phyloP scores from a whole-genome alignment of 2,329 filamentous ascomycete genomes.

The Cephalotrichum gorgonifer region DNA sequence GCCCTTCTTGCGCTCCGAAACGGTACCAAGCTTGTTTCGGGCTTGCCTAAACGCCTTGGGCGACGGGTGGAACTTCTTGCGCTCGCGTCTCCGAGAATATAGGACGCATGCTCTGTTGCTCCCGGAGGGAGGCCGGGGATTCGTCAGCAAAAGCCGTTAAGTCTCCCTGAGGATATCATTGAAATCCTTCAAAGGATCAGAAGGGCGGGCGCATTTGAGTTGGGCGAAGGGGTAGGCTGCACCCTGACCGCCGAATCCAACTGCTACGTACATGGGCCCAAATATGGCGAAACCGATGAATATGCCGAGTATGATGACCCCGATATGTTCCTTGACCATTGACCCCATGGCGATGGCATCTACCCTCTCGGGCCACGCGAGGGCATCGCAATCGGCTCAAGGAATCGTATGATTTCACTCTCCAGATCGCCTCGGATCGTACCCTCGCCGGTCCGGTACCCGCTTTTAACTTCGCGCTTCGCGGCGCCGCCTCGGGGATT shows the following conservation, averaged over 20 bases:
- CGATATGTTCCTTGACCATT: conserved; percentile 4
- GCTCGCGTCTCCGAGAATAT: conserved; percentile 5
- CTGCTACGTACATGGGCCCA: conserved; percentile 2
- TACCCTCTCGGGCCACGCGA: background rate
- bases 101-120: conserved; percentile 2
- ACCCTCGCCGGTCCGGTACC: background rate
- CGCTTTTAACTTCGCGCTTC: background rate
- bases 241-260: background rate
- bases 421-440: background rate
- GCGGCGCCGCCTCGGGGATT: background rate
- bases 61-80: conserved; percentile 8
- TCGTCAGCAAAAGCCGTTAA: background rate
- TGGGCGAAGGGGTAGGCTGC: background rate
- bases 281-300: conserved; percentile 4
- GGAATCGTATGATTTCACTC: background rate
- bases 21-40: conserved; percentile 17
- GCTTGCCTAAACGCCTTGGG: conserved; percentile 10
- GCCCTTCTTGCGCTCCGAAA: conserved; percentile 14
- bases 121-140: background rate
- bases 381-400: background rate
- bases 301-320: conserved; percentile 4
- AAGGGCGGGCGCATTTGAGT: background rate
- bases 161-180: background rate
- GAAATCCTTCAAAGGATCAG: too few relatives aligned
- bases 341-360: conserved; percentile 1